phyloP scores from a whole-genome alignment of 2,329 filamentous ascomycete species.

The Volutella citrinella region DNA sequence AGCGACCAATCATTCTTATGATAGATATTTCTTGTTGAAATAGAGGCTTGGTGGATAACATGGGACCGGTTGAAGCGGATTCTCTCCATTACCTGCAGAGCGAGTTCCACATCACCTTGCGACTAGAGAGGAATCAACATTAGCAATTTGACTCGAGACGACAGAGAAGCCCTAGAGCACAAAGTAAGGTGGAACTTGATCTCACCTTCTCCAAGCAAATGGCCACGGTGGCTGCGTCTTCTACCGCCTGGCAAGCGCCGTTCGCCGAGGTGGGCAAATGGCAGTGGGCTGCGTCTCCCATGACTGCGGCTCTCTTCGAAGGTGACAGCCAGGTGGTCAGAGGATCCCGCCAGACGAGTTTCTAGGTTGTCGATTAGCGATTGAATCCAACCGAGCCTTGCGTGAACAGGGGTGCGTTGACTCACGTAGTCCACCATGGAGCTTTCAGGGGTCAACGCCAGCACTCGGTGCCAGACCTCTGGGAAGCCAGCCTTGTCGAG shows the following conservation, averaged over 20 bases:
- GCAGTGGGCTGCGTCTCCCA: conserved; percentile 8
- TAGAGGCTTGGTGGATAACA: conserved; percentile 5
- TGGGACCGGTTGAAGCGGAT: conserved; percentile 8
- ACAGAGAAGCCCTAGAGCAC: too few species aligned
- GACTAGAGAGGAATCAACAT: too few species aligned
- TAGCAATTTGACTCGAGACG: too few species aligned
- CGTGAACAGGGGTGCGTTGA: too few species aligned
- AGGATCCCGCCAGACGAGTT: conserved; percentile 7
- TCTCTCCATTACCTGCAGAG: conserved; percentile 6
- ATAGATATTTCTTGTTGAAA: neutral
- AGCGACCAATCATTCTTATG: conserved; percentile 5
- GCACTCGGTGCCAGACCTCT: conserved; percentile 1
- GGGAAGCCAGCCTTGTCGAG: conserved; percentile 5
- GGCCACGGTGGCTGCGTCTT: conserved; percentile 2
- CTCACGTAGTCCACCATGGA: conserved; percentile 5
- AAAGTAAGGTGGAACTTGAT: too few species aligned
- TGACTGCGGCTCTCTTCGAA: neutral
- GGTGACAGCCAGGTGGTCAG: conserved; percentile 3
- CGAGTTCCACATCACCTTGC: conserved; percentile 3
- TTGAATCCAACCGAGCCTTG: too few species aligned
- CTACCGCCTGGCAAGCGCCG: conserved; percentile 4
- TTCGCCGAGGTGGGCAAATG: conserved; percentile 7
- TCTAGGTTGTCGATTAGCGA: too few species aligned
- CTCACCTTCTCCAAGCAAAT: conserved; percentile 4
- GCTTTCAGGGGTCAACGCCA: conserved; percentile 1